These are phyloP conservation scores for Apophysomyces sp. DNA, from an alignment of 371 early-diverging fungal genomes.

Conservation along the genomic window DNA sequence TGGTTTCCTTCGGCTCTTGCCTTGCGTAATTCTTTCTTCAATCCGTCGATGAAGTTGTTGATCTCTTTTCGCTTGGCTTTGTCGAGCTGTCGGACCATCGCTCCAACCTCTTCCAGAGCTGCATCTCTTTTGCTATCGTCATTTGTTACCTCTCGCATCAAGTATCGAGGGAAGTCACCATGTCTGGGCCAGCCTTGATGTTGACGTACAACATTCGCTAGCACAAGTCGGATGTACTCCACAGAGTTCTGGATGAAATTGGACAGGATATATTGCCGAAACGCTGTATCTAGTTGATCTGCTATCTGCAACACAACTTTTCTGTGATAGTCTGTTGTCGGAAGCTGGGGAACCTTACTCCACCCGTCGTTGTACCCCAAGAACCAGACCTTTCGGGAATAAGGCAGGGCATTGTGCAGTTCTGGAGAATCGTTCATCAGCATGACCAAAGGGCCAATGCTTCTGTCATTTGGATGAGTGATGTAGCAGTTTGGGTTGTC, in stretches of 20 bases:
- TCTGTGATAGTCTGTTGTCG: background rate
- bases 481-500: background rate
- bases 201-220: background rate
- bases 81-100: background rate
- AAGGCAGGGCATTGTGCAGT: background rate
- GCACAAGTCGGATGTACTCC: background rate
- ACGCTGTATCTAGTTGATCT: background rate
- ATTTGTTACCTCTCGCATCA: background rate
- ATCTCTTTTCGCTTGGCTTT: background rate
- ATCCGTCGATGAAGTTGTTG: background rate
- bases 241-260: background rate
- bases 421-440: background rate
- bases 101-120: background rate
- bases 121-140: background rate
- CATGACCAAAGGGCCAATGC: background rate
- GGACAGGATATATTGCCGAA: background rate
- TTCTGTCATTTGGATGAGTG: background rate
- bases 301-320: background rate
- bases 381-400: background rate
- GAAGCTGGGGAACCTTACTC: background rate
- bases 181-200: background rate
- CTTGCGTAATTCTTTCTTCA: background rate
- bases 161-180: background rate
- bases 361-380: background rate
- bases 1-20: background rate